Evolutionary conservation across 495 filamentous ascomycete genomes (phyloP).

Genomic region (Podospora pseudocomata): DNA sequence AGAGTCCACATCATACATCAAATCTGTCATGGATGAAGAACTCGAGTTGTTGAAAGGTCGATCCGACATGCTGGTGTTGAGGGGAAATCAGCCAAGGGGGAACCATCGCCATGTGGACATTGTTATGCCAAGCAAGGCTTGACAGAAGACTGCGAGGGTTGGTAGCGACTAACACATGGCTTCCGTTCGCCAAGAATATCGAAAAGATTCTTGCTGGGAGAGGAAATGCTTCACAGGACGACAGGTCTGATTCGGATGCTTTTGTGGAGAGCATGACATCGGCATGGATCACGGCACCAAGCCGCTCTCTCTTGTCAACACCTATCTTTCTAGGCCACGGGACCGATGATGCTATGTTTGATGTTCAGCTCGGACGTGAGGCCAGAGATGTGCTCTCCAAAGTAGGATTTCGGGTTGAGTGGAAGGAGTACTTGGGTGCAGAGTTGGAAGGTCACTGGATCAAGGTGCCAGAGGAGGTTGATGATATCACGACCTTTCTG

Average conservation of each 20-base stretch:
- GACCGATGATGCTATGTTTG: constrained; percentile 19
- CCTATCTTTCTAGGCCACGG: constrained; percentile 21
- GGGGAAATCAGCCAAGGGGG: constrained; percentile 53
- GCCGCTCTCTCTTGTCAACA: constrained; percentile 6
- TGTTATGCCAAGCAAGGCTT: constrained; percentile 29
- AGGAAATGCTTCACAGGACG: neutral
- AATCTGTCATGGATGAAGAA: constrained; percentile 8
- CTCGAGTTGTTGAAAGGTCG: constrained; percentile 8
- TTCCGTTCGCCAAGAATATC: constrained; percentile 40
- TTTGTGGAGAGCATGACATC: constrained; percentile 16
- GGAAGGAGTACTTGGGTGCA: constrained; percentile 22
- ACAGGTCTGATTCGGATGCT: neutral
- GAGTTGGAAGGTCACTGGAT: constrained; percentile 27
- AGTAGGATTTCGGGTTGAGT: constrained; percentile 18
- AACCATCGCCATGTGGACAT: constrained; percentile 40
- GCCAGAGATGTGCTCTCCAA: constrained; percentile 11
- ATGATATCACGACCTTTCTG: constrained; percentile 25
- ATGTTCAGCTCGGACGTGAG: constrained; percentile 19
- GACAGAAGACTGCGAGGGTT: constrained; percentile 31
- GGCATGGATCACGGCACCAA: neutral
- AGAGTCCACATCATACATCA: constrained; percentile 33
- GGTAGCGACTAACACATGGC: constrained; percentile 52
- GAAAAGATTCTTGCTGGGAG: neutral
- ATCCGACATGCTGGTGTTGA: constrained; percentile 32
- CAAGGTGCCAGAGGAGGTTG: constrained; percentile 24